Evolutionary conservation across 306 rosid genomes (phyloP).

Genomic region (Ormosia semicastrata): DNA sequence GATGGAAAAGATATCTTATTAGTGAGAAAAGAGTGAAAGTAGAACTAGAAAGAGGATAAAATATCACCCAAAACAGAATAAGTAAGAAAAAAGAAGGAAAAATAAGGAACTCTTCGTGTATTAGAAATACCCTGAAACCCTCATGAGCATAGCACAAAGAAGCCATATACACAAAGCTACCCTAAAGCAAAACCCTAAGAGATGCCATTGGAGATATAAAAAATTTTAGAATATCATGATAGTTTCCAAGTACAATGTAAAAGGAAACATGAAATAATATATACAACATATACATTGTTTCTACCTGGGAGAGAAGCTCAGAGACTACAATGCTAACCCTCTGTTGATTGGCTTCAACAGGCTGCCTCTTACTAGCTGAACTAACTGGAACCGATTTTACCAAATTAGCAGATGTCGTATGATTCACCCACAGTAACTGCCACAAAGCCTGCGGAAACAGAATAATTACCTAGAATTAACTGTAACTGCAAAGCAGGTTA

Average conservation of each 20-base stretch:
- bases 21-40: background rate
- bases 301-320: conserved; percentile 93
- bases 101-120: background rate
- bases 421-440: conserved; percentile 96
- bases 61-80: conserved; percentile 1
- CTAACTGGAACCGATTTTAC: conserved; percentile 39
- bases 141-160: conserved; percentile 2
- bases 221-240: background rate
- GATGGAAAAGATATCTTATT: background rate
- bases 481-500: conserved; percentile 5
- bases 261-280: conserved; percentile 10
- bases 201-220: background rate
- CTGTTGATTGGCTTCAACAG: conserved; percentile 73
- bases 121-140: conserved; percentile 14
- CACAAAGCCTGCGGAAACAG: conserved; percentile 79
- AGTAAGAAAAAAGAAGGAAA: background rate
- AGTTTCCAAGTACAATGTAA: conserved; percentile 9
- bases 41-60: background rate
- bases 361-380: conserved; percentile 53
- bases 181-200: conserved; percentile 12
- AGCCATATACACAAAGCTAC: conserved; percentile 9
- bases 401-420: conserved; percentile 49
- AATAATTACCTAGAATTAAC: conserved; percentile 11
- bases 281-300: conserved; percentile 10
- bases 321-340: conserved; percentile 84